phyloP scores from a whole-genome alignment of 2,329 filamentous ascomycete genomes.

The Aspergillus transmontanensis region DNA sequence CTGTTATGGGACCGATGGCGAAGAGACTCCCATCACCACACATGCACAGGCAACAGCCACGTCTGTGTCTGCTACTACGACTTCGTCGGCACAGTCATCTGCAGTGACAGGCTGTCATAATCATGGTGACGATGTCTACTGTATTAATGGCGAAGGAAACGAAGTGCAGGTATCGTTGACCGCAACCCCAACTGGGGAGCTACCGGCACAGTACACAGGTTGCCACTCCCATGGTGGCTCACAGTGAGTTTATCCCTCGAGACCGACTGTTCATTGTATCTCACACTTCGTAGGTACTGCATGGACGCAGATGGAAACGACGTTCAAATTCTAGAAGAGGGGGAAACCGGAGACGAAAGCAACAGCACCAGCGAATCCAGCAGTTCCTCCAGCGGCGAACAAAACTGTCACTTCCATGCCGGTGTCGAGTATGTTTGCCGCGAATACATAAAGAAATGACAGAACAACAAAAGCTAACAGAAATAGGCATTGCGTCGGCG shows the following conservation, averaged over 20 bases:
- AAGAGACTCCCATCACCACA: constrained; percentile 26
- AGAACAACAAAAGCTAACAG: constrained; percentile 6
- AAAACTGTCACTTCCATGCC: constrained; percentile 72
- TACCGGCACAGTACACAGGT: constrained; percentile 64
- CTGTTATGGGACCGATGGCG: constrained; percentile 32
- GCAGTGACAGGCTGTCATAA: constrained; percentile 57
- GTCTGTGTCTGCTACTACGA: constrained; percentile 30
- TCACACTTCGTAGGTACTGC: constrained; percentile 56
- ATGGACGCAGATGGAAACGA: constrained; percentile 62
- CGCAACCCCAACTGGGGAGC: constrained; percentile 57
- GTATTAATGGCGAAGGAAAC: constrained; percentile 36
- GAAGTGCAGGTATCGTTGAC: constrained; percentile 45
- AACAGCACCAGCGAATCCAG: constrained; percentile 17
- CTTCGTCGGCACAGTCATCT: constrained; percentile 40
- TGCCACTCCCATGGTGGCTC: constrained; percentile 65
- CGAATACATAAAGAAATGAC: neutral
- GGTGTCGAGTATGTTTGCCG: constrained; percentile 67
- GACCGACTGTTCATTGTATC: neutral
- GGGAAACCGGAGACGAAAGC: constrained; percentile 28
- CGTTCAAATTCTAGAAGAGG: constrained; percentile 56
- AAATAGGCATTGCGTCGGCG: constrained; percentile 57
- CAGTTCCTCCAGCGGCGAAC: constrained; percentile 24
- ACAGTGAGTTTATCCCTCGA: constrained; percentile 45
- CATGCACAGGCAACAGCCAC: constrained; percentile 13
- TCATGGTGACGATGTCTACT: constrained; percentile 44